phyloP scores from a whole-genome alignment of 106 monocot species.

The Hemerocallis citrina region DNA sequence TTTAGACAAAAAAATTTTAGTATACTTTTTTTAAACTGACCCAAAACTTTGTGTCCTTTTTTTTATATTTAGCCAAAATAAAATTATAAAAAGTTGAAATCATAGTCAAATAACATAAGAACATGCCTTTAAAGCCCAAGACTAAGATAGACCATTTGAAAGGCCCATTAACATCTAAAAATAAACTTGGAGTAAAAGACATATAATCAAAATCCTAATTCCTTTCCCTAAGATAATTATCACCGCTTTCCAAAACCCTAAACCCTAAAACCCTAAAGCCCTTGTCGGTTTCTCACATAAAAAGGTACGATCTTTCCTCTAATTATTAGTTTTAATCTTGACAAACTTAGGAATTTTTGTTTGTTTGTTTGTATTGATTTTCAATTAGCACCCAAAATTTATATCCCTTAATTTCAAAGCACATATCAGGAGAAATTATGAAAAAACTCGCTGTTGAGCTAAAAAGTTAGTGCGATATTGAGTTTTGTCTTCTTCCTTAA shows the following conservation, averaged over 20 bases:
- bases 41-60: too few relatives aligned
- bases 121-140: too few relatives aligned
- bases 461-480: slow-evolving; percentile 51
- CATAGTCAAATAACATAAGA: too few relatives aligned
- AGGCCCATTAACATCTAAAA: too few relatives aligned
- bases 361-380: slow-evolving; percentile 2
- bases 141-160: too few relatives aligned
- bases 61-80: too few relatives aligned
- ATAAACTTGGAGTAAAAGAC: neutral
- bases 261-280: neutral
- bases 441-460: slow-evolving; percentile 25
- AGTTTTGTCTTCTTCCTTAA: slow-evolving; percentile 7
- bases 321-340: neutral
- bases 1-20: too few relatives aligned
- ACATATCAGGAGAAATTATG: slow-evolving; percentile 30
- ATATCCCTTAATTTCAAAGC: slow-evolving; percentile 13
- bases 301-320: neutral
- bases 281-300: neutral
- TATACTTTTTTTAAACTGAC: too few relatives aligned
- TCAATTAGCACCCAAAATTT: neutral
- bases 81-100: too few relatives aligned
- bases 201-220: neutral
- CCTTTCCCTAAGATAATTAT: neutral
- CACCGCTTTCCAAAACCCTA: slow-evolving; percentile 1
- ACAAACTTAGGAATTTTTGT: neutral